Conservation (phyloP, 2,329 filamentous ascomycete genomes). For the Fusarium ambrosium region DNA sequence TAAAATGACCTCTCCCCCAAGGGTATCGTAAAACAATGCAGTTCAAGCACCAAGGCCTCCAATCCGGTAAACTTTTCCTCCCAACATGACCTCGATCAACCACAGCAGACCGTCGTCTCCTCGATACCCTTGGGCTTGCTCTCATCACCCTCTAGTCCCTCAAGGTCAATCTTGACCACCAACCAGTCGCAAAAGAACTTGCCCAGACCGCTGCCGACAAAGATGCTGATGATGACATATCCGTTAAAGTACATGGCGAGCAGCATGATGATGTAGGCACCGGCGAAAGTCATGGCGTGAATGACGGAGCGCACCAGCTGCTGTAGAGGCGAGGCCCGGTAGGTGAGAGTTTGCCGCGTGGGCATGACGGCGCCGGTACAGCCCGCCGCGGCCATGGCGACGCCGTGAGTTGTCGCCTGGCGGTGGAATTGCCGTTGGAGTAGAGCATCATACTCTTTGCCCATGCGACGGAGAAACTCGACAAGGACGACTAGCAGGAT, state of each 20-base stretch:
- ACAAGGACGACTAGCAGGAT: constrained; percentile 78
- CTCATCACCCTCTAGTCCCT: constrained; percentile 40
- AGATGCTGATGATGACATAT: constrained; percentile 84
- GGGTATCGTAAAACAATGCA: constrained; percentile 36
- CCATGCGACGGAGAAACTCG: constrained; percentile 78
- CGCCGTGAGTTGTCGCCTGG: constrained; percentile 42
- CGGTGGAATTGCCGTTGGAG: constrained; percentile 66
- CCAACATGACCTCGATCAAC: constrained; percentile 35
- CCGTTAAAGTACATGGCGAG: constrained; percentile 73
- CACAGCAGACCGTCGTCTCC: constrained; percentile 63
- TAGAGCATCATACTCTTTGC: constrained; percentile 79
- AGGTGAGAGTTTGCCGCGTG: constrained; percentile 47
- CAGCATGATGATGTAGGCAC: constrained; percentile 85
- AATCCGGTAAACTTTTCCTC: not conserved
- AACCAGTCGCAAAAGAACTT: constrained; percentile 70
- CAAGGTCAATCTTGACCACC: constrained; percentile 57
- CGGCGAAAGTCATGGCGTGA: constrained; percentile 78
- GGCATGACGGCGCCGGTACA: constrained; percentile 42
- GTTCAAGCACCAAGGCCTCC: not conserved
- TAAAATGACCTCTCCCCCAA: not conserved
- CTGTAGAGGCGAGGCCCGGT: constrained; percentile 72
- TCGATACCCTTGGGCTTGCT: constrained; percentile 54
- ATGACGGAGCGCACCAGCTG: constrained; percentile 75
- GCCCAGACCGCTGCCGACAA: constrained; percentile 67
- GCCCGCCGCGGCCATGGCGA: constrained; percentile 37